phyloP scores from a whole-genome alignment of 2,329 filamentous ascomycete species.

The Fusarium sublunatum region DNA sequence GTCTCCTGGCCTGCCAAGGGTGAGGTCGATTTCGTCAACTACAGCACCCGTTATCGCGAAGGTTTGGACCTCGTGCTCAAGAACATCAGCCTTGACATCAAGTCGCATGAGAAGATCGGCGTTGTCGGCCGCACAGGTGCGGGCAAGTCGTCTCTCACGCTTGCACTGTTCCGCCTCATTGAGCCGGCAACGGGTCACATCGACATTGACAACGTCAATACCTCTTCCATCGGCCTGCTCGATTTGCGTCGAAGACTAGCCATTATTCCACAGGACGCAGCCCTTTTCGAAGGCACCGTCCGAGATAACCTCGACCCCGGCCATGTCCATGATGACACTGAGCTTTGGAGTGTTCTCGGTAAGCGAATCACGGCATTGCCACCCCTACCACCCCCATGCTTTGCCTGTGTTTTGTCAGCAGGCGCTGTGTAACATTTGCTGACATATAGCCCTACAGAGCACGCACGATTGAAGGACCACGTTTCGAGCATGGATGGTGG shows the following conservation, averaged over 20 bases:
- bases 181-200: slow-evolving; percentile 86
- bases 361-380: slow-evolving; percentile 53
- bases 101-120: slow-evolving; percentile 96
- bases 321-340: slow-evolving; percentile 95
- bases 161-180: slow-evolving; percentile 95
- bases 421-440: slow-evolving; percentile 36
- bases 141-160: slow-evolving; percentile 92
- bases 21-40: slow-evolving; percentile 89
- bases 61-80: slow-evolving; percentile 93
- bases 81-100: slow-evolving; percentile 91
- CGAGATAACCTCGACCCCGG: slow-evolving; percentile 96
- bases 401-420: slow-evolving; percentile 27
- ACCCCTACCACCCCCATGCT: slow-evolving; percentile 17
- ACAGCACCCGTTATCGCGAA: slow-evolving; percentile 91
- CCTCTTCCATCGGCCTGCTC: slow-evolving; percentile 87
- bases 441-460: slow-evolving; percentile 66
- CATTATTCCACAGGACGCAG: slow-evolving; percentile 98
- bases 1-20: slow-evolving; percentile 93
- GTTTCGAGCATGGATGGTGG: slow-evolving; percentile 87
- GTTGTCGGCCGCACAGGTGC: slow-evolving; percentile 96
- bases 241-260: slow-evolving; percentile 90
- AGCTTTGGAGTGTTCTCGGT: slow-evolving; percentile 95
- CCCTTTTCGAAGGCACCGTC: slow-evolving; percentile 92
- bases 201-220: slow-evolving; percentile 89
- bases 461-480: slow-evolving; percentile 93